phyloP scores from a whole-genome alignment of 805 yeast species.

The Wickerhamomyces hampshirensis region DNA sequence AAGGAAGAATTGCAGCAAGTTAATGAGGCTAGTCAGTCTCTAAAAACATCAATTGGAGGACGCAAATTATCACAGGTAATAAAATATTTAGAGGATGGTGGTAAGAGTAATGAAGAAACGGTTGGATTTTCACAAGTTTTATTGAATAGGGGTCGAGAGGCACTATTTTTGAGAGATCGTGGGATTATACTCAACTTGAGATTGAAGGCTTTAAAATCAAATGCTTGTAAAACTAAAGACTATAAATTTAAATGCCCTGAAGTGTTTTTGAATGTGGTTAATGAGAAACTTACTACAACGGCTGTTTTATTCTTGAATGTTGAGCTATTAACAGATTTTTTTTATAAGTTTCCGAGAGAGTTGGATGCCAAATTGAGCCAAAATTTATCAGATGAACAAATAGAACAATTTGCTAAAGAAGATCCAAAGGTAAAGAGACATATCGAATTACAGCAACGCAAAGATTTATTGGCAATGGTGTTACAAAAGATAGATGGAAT shows the following conservation, averaged over 20 bases:
- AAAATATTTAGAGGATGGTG: conserved; percentile 49
- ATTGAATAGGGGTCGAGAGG: conserved; percentile 77
- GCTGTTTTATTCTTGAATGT: conserved; percentile 91
- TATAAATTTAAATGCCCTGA: conserved; percentile 93
- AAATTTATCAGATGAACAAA: conserved; percentile 64
- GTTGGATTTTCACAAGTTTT: conserved; percentile 79
- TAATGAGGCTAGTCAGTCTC: conserved; percentile 49
- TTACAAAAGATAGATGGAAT: conserved; percentile 70
- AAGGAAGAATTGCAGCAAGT: conserved; percentile 87
- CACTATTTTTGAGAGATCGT: conserved; percentile 73
- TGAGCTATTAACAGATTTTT: conserved; percentile 89
- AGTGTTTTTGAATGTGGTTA: conserved; percentile 84
- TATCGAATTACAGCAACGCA: conserved; percentile 89
- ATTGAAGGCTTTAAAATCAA: conserved; percentile 66
- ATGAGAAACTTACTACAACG: conserved; percentile 87
- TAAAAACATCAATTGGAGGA: conserved; percentile 75
- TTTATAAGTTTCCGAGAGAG: conserved; percentile 93
- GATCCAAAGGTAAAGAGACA: conserved; percentile 84
- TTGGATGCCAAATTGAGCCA: conserved; percentile 70
- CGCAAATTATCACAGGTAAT: conserved; percentile 80
- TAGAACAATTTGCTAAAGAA: conserved; percentile 88
- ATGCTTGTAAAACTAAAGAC: conserved; percentile 70
- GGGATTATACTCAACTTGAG: conserved; percentile 67
- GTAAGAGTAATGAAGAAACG: conserved; percentile 52
- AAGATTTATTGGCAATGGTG: conserved; percentile 82